phyloP scores from a whole-genome alignment of 345 rosid genomes.

The Citrus hindsii region DNA sequence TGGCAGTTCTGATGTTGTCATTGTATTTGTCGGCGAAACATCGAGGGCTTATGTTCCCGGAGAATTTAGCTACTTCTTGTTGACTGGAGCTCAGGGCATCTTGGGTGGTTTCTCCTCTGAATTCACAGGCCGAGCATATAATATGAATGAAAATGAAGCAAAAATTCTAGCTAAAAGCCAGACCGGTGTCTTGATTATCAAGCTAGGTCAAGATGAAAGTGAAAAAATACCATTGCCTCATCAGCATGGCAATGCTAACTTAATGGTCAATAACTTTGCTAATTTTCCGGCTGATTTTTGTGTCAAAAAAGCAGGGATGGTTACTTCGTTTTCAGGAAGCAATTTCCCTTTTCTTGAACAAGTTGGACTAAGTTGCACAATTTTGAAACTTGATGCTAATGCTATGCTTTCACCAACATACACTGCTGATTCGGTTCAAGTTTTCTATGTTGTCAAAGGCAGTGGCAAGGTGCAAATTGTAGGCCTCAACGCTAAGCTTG shows the following conservation, averaged over 20 bases:
- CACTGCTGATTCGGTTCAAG: neutral
- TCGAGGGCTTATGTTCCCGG: slow-evolving; percentile 21
- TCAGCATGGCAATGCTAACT: neutral
- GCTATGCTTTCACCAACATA: slow-evolving; percentile 24
- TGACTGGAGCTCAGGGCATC: slow-evolving; percentile 18
- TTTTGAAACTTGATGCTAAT: slow-evolving; percentile 9
- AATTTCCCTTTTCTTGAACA: slow-evolving; percentile 20
- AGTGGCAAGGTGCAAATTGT: slow-evolving; percentile 25
- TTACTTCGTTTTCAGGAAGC: neutral
- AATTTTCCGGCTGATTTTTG: slow-evolving; percentile 3
- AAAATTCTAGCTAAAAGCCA: slow-evolving; percentile 17
- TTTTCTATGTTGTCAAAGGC: slow-evolving; percentile 20
- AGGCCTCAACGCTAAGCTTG: slow-evolving; percentile 22
- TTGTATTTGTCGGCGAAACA: slow-evolving; percentile 30
- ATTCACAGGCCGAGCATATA: slow-evolving; percentile 10
- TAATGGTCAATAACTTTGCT: slow-evolving; percentile 13
- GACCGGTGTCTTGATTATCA: slow-evolving; percentile 11
- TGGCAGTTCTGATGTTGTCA: slow-evolving; percentile 18
- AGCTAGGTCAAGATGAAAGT: slow-evolving; percentile 13
- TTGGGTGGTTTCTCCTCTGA: slow-evolving; percentile 27
- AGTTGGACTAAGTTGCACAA: slow-evolving; percentile 18
- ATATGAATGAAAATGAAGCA: slow-evolving; percentile 9
- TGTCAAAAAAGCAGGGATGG: slow-evolving; percentile 16
- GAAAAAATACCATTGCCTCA: slow-evolving; percentile 5
- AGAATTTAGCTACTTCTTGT: slow-evolving; percentile 26